A percentile compares a stretch with the other conserved stretches of the same genome.
Conservation (phyloP, 192 early-diverging fungal species). For the Entophlyctis luteolus region DNA sequence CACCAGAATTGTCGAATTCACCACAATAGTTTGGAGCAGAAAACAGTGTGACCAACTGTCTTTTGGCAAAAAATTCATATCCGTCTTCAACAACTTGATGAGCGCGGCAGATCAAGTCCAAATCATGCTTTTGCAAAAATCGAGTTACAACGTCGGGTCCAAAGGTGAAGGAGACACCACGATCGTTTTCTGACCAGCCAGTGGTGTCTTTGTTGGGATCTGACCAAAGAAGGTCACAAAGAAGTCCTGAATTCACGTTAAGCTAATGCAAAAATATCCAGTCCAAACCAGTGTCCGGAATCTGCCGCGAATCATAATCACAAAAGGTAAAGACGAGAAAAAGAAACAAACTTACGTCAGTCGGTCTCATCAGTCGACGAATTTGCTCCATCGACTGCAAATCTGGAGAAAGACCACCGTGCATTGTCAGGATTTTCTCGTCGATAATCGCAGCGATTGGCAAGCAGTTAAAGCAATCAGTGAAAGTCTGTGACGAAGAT, state of each 20-base stretch:
- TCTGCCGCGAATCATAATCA: too few relatives aligned
- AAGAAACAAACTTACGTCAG: conserved; percentile 66
- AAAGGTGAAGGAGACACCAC: conserved; percentile 94
- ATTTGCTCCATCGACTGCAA: conserved; percentile 97
- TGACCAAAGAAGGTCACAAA: conserved; percentile 95
- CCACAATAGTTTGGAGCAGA: conserved; percentile 94
- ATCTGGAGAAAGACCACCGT: conserved; percentile 95
- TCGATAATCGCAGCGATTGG: conserved; percentile 96
- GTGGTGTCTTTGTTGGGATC: conserved; percentile 95
- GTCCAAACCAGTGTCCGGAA: conserved; percentile 83
- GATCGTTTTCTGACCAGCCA: conserved; percentile 96
- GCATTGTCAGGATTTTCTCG: conserved; percentile 98
- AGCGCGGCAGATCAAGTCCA: conserved; percentile 96
- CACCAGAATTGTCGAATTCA: conserved; percentile 63
- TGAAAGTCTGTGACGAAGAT: too few relatives aligned
- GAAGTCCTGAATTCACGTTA: conserved; percentile 51
- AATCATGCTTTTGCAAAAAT: conserved; percentile 93
- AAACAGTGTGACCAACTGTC: conserved; percentile 90
- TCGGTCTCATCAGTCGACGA: conserved; percentile 92
- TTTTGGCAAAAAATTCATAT: conserved; percentile 96
- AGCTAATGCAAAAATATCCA: not conserved
- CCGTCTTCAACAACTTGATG: conserved; percentile 92
- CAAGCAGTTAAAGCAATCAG: conserved; percentile 97
- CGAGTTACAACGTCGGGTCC: conserved; percentile 89
- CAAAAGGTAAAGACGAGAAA: too few relatives aligned